Evolutionary conservation across 148 eudicot species (phyloP).

Genomic region (Rhododendron griersonianum): DNA sequence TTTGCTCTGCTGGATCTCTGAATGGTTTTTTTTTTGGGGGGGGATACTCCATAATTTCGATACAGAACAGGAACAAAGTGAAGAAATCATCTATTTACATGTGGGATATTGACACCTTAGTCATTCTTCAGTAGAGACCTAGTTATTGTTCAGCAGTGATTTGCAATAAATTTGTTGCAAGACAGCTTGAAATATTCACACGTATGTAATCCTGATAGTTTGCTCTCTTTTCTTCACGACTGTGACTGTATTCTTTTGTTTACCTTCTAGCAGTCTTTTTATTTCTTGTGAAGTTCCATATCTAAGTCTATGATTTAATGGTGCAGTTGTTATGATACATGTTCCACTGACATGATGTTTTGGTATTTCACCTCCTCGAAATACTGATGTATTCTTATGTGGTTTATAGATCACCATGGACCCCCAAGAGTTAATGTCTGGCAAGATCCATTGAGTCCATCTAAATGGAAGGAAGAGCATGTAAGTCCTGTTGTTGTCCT

Average conservation of each 20-base stretch:
- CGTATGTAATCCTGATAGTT: not conserved
- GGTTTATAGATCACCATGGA: conserved; percentile 61
- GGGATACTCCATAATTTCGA: not conserved
- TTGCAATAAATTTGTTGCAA: not conserved
- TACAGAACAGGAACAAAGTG: not conserved
- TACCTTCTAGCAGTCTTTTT: not conserved
- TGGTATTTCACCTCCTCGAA: not conserved
- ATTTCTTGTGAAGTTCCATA: not conserved
- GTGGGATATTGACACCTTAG: too few species aligned
- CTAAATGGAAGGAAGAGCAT: conserved; percentile 90
- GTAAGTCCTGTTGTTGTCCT: conserved; percentile 37
- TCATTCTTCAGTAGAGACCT: not conserved
- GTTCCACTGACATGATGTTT: not conserved
- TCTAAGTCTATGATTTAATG: not conserved
- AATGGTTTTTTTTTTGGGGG: too few species aligned
- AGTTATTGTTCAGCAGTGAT: not conserved
- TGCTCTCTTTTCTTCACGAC: not conserved
- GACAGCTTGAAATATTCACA: not conserved
- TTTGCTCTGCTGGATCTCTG: not conserved
- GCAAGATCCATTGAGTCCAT: conserved; percentile 75
- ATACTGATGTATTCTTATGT: conserved; percentile 7
- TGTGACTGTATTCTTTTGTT: not conserved
- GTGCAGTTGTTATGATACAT: not conserved
- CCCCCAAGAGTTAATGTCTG: conserved; percentile 58
- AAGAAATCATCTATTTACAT: not conserved